Evolutionary conservation across 441 rosid species (phyloP), one percentile per base, ranked within the genome.

Genomic region (Gossypium gossypioides): DNA sequence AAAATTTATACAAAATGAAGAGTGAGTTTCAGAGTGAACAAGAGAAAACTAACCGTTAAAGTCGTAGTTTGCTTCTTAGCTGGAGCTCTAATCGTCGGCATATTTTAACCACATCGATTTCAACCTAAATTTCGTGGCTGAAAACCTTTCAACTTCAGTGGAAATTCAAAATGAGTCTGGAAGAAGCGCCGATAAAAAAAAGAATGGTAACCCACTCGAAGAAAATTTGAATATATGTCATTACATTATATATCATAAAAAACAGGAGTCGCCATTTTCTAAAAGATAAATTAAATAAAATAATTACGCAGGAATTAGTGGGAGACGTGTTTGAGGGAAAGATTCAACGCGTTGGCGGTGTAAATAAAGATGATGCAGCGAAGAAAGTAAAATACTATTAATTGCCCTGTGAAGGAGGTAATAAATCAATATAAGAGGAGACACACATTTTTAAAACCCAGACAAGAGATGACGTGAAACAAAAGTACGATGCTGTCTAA

Each of bases 1-100:
- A 40, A 10, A 40, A 9, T 9, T 40, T 40, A 2, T 71, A 71
- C 40, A 21, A 25, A 64, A 32, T 40, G 15, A 46, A 75, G 42
- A 5, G 50, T 42, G 2, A 64, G 21, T 52, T 68, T 18, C 59
- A 56, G 6, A 8, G 34, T 25, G 37, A 16, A 37, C 44, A 73
- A 34, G 21, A 50, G 16, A 1, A 66, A 64, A 74, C 87, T 54
- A 64, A 92, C 96, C 77, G 95, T 86, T 22, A 92, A 88, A 21
- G 97, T 92, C 10, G 96, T 88, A 61, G 86, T 66, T 77, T 80
- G 86, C 89, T 86, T 90, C 48, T 85, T 68, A 24, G 83, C 86
- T 24, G 97, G 91, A 84, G 88, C 86, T 83, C 86, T 84, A 67
- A 92, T 86, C 82, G 86, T 85, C 76, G 95, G 93, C 97, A 92